Base-by-base conservation (phyloP, 495 filamentous ascomycete species). In the Cladorrhinum samala region DNA sequence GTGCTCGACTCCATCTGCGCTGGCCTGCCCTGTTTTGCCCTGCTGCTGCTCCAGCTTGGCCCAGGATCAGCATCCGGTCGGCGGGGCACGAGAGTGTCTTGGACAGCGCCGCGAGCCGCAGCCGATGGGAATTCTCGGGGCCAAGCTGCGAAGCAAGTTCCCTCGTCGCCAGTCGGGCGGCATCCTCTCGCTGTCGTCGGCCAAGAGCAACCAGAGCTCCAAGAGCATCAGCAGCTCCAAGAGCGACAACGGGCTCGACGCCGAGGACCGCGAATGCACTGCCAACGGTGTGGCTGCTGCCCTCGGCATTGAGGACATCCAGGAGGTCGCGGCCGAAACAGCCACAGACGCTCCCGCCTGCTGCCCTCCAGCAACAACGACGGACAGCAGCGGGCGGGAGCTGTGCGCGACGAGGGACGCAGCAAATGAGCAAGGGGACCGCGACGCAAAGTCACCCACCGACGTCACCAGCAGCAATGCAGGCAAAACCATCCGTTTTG, bases 71-170 rank as follows among this genome's bases (percentile, higher is more conserved):
- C 27, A 33, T 33, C 27, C 27, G 11, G 27, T 33, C 27, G 27
- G 14, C 23, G 23, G 19, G 24, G 24, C 45, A 47, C 45, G 11
- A 33, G 24, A 50, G 46, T 38, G 23, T 46, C n/a, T 39, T 49
- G 46, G 47, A 16, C 24, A 27, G 25, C 38, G 37, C 23, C 46
- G 2, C 27, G 38, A 45, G 49, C 27, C 6, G 27, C 27, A 6
- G 23, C 30, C 42, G 56, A 77, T 77, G 66, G 75, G 74, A 56
- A 73, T 74, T 52, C 61, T 79, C 46, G 72, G 62, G 61, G 62
- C 70, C 52, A 72, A 71, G 42, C 65, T 78, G 50, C 72, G 72
- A 51, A 69, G 72, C 58, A 77, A 71, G 54, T 71, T 79, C 52
- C 61, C 66, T 45, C 67, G 77, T 49, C 61, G 75, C 58, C 61